These are phyloP conservation scores for Ilyonectria robusta DNA, from an alignment of 2,329 filamentous ascomycete genomes.

Conservation along the genomic window DNA sequence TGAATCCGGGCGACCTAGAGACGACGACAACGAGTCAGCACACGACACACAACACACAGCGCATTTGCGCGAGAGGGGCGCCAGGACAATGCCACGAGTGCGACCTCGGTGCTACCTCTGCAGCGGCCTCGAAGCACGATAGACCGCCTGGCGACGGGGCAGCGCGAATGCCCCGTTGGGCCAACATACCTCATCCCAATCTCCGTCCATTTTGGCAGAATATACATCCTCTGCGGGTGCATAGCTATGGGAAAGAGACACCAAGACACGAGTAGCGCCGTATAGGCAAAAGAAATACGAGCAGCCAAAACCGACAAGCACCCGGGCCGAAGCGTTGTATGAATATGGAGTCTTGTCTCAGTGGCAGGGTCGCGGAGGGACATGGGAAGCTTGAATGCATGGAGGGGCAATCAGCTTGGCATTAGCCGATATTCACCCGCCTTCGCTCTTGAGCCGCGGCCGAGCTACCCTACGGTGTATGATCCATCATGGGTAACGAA, in stretches of 20 bases:
- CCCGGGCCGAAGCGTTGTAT: conserved; percentile 4
- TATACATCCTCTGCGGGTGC: conserved; percentile 55
- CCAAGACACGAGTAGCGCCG: conserved; percentile 29
- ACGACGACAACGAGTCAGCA: conserved; percentile 30
- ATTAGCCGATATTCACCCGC: conserved; percentile 45
- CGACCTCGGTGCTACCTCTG: conserved; percentile 9
- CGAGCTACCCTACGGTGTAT: not conserved
- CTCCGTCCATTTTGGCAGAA: conserved; percentile 71
- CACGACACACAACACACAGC: conserved; percentile 3
- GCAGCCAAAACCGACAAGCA: conserved; percentile 1
- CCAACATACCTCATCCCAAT: conserved; percentile 75
- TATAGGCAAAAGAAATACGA: conserved; percentile 23
- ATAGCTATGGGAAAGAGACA: conserved; percentile 47
- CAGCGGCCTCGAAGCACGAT: conserved; percentile 9
- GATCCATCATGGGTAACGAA: not conserved
- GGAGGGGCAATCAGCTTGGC: conserved; percentile 44
- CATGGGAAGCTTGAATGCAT: conserved; percentile 41
- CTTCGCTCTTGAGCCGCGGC: not conserved
- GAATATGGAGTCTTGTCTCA: conserved; percentile 26
- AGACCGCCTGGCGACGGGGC: conserved; percentile 3
- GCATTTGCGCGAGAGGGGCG: not conserved
- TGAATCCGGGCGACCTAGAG: conserved; percentile 82
- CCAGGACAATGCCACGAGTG: conserved; percentile 6
- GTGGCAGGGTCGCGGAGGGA: conserved; percentile 31
- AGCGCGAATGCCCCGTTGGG: conserved; percentile 28